Evolutionary conservation across 2,329 filamentous ascomycete genomes (phyloP), one percentile per base, ranked within the genome.

Genomic region (Monilinia laxa): DNA sequence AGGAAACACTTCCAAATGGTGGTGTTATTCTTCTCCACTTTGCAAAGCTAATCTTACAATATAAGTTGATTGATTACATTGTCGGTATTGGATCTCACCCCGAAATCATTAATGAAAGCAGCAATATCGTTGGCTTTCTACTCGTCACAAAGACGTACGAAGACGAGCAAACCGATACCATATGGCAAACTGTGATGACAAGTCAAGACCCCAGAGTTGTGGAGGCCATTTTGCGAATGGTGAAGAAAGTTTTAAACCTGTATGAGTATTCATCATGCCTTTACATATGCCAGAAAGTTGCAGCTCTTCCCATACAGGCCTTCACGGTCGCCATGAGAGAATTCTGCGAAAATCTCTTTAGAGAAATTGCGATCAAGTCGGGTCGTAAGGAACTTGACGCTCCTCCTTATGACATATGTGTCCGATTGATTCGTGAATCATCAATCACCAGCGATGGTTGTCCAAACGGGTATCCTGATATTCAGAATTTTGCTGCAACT

Each of bases 61-160:
- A 90, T 51, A 87, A 88, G 64, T 81, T 98, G 35, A 85, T 96
- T 31, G 87, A 93, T 68, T 98, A 97, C 77, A 87, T 99, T 56
- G 85, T 97, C 62, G 92, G 94, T 2, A 88, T 94, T 18, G 93
- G 93, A 66, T 97, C 94, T 42, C 95, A 98, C 74, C 92, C 93
- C 1, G 93, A 97, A 75, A 87, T 98, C 64, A 95, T 96, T 25
- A 83, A 85, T 47, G 87, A 93, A 71, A 91, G 91, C 73, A 84
- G 85, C 52, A 96, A 97, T 70, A 90, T 98, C 64, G 82, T 97
- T 58, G 91, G 91, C 0, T 98, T 98, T 74, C 81, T 98, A 62
- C 85, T 92, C 28, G 90, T 95, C 18, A 95, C 91, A 0, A 83
- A 84, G 64, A 89, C 87, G 18, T 97, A 94, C 77, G 86, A 84